Evolutionary conservation across 2,329 filamentous ascomycete genomes (phyloP), one percentile per base, ranked within the genome.

Genomic region (Pseudogymnoascus sp.): DNA sequence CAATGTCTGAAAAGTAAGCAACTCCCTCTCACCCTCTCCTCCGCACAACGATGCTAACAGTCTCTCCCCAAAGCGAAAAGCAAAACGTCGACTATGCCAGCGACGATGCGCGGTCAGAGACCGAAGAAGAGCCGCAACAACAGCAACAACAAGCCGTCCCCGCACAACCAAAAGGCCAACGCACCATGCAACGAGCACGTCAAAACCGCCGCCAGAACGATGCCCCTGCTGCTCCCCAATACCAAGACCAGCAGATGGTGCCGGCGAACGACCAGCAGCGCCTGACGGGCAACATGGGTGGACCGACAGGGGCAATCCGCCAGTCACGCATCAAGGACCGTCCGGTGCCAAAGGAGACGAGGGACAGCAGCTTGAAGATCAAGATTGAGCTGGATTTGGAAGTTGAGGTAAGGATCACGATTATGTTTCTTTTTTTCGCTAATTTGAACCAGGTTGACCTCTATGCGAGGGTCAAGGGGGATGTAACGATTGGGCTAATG

Each of bases 71-170:
- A 50, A 62, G 59, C 38, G 33, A 16, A 60, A 63, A 33, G 8
- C 38, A 30, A 60, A 41, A 60, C 28, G 16, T n/a, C 58, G 39
- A 47, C 47, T 38, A 63, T 69, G 43, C 62, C 67, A 14, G 69
- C 66, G 5, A 69, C 69, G 63, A 66, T 77, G 76, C 57, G 68
- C 71, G 61, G 70, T 74, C 41, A 72, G 75, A 68, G 82, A 81
- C 61, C 74, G 74, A 63, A 76, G 38, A 72, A 39, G 70, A 75
- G 63, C 69, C 75, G 63, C 65, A 70, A 62, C 63, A 67, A 37
- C 67, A 69, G 43, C 69, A 70, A 61, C 67, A 63, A 20, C 66
- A 68, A 47, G 73, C 68, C 69, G 35, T 72, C 71, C 41, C 69
- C 62, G 69, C 71, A 60, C 67, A 70, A 60, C 63, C 67, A 54